phyloP scores from a whole-genome alignment of 1,284 basidiomycete genomes.

The Puccinia polysora region DNA sequence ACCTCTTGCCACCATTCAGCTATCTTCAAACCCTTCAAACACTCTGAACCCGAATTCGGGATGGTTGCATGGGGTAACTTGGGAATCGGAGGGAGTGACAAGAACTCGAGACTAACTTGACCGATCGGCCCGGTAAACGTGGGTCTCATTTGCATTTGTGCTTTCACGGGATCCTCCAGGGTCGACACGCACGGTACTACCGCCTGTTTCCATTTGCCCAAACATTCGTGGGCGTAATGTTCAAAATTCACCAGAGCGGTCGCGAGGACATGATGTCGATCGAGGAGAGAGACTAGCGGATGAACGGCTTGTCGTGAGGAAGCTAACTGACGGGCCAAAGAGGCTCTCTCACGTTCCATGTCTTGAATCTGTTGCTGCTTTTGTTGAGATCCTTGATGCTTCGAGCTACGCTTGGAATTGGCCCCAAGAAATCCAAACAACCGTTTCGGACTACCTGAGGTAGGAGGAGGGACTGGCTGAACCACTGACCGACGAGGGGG shows the following conservation, averaged over 20 bases:
- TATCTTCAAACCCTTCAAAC: constrained; percentile 38
- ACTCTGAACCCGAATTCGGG: constrained; percentile 40
- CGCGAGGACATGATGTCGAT: constrained; percentile 32
- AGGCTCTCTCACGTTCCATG: constrained; percentile 6
- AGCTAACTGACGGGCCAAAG: neutral
- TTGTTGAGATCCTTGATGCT: constrained; percentile 14
- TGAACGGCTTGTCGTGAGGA: neutral
- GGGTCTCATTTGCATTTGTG: constrained; percentile 24
- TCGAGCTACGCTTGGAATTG: constrained; percentile 19
- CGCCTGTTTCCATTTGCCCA: constrained; percentile 32
- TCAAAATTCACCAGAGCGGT: constrained; percentile 40
- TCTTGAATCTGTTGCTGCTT: constrained; percentile 12
- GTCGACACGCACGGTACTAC: constrained; percentile 32
- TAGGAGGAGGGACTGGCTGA: neutral
- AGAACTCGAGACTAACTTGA: constrained; percentile 31
- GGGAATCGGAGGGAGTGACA: constrained; percentile 37
- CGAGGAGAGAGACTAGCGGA: constrained; percentile 25
- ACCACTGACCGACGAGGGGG: constrained; percentile 5
- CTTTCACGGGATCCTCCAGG: constrained; percentile 22
- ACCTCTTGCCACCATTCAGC: constrained; percentile 44
- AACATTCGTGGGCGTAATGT: constrained; percentile 31
- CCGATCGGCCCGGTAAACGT: constrained; percentile 27
- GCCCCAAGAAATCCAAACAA: constrained; percentile 35
- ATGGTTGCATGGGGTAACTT: constrained; percentile 29
- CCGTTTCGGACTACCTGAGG: constrained; percentile 21